phyloP scores from a whole-genome alignment of 768 basidiomycete genomes.

The Cystobasidiopsis lactophilus region DNA sequence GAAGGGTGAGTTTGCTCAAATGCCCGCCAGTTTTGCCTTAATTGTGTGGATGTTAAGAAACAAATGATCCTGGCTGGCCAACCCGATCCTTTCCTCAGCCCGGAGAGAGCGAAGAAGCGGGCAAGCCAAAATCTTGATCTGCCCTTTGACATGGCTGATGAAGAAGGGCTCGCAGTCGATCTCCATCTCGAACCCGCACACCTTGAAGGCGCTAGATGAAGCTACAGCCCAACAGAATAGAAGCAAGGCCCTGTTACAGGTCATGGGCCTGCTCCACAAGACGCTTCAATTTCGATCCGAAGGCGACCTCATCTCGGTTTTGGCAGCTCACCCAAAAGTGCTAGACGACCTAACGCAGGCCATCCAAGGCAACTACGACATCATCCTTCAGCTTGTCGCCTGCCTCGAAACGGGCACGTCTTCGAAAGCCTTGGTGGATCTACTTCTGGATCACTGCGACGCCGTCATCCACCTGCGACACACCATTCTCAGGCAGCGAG shows the following conservation, averaged over 20 bases:
- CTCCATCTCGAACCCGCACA: neutral
- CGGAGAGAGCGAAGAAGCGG: neutral
- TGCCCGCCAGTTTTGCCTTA: too few relatives aligned
- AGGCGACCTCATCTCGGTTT: conserved; percentile 51
- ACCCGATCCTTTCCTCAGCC: neutral
- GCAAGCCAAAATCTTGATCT: conserved; percentile 14
- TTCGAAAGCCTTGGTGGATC: conserved; percentile 75
- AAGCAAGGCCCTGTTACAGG: conserved; percentile 23
- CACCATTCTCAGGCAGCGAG: conserved; percentile 56
- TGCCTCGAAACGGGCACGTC: conserved; percentile 66
- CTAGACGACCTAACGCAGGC: conserved; percentile 75
- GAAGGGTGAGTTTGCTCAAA: conserved; percentile 28
- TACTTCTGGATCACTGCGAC: conserved; percentile 67
- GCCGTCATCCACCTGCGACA: conserved; percentile 81
- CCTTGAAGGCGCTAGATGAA: conserved; percentile 17
- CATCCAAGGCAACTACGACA: conserved; percentile 72
- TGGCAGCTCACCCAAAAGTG: conserved; percentile 55
- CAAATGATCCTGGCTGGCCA: neutral
- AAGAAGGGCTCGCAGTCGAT: neutral
- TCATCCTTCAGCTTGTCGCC: conserved; percentile 73
- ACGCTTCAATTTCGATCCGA: conserved; percentile 38
- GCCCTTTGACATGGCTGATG: neutral
- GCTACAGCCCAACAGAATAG: conserved; percentile 23
- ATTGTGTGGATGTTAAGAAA: neutral
- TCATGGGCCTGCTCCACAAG: conserved; percentile 24